A percentile compares a stretch with the other conserved stretches of the same genome.
phyloP scores from a whole-genome alignment of 257 asterid species.

The Scutellaria barbata region DNA sequence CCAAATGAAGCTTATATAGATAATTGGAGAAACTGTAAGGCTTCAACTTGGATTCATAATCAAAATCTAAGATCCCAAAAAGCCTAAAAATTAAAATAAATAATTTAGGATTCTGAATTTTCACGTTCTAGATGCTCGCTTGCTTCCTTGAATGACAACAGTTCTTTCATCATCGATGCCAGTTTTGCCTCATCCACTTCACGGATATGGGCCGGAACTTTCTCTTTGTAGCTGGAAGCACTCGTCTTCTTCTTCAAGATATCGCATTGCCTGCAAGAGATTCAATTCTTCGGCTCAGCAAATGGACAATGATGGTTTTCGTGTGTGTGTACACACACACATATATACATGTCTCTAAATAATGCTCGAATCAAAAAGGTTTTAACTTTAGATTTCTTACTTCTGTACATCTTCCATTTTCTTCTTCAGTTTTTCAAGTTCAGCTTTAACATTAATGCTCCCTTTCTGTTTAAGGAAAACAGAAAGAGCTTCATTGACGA shows the following conservation, averaged over 20 bases:
- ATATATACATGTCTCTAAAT: not conserved
- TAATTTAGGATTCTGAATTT: constrained; percentile 33
- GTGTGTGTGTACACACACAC: not conserved
- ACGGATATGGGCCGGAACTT: constrained; percentile 65
- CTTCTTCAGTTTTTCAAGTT: constrained; percentile 75
- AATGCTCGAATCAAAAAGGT: not conserved
- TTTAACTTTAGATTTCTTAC: constrained; percentile 45
- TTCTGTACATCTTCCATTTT: constrained; percentile 76
- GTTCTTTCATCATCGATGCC: constrained; percentile 58
- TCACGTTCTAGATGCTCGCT: constrained; percentile 58
- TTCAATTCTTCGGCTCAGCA: not conserved
- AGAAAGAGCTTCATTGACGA: constrained; percentile 66
- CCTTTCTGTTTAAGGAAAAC: constrained; percentile 65
- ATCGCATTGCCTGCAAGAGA: constrained; percentile 71
- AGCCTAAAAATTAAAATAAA: not conserved
- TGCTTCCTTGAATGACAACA: constrained; percentile 60
- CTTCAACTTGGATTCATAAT: constrained; percentile 22
- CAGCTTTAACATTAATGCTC: constrained; percentile 63
- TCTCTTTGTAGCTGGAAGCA: constrained; percentile 74
- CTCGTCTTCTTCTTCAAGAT: constrained; percentile 54
- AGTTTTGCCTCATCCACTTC: constrained; percentile 61
- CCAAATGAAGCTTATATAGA: not conserved
- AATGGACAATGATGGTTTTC: not conserved
- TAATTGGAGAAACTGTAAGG: not conserved
- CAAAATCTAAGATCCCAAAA: constrained; percentile 7